Conservation (phyloP, 2,329 filamentous ascomycete species). For the Zymoseptoria crescenta region DNA sequence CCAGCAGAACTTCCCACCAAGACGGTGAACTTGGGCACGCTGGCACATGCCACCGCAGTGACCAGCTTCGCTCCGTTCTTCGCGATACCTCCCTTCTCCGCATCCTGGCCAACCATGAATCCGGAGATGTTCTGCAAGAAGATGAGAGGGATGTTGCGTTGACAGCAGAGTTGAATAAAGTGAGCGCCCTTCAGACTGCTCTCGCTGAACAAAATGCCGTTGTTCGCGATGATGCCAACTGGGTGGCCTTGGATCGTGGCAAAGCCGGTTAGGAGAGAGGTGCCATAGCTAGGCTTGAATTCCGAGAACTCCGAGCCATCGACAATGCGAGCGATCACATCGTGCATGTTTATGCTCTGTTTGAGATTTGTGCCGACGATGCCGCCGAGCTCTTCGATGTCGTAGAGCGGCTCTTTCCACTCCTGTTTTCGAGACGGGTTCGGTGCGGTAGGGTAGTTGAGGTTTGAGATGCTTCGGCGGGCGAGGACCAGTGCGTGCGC, state of each 20-base stretch:
- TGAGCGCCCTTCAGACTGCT: conserved; percentile 90
- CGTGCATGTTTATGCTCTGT: conserved; percentile 74
- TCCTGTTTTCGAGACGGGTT: conserved; percentile 30
- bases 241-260: conserved; percentile 81
- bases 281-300: conserved; percentile 88
- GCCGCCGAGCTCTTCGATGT: conserved; percentile 70
- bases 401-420: conserved; percentile 71
- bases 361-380: conserved; percentile 87
- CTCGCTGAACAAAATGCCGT: conserved; percentile 87
- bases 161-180: conserved; percentile 90
- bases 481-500: conserved; percentile 84
- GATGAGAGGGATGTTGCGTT: conserved; percentile 80
- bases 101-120: conserved; percentile 94
- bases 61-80: conserved; percentile 98
- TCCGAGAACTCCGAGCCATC: conserved; percentile 85
- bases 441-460: conserved; percentile 66
- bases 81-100: conserved; percentile 89
- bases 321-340: conserved; percentile 87
- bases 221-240: conserved; percentile 91
- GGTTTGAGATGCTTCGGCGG: conserved; percentile 72
- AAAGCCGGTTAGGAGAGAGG: conserved; percentile 80
- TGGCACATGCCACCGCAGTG: conserved; percentile 85
- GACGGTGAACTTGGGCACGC: conserved; percentile 94
- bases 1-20: conserved; percentile 90
- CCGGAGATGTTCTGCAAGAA: conserved; percentile 96